Conservation (phyloP, 805 yeast genomes). For the Starmerella powellii region DNA sequence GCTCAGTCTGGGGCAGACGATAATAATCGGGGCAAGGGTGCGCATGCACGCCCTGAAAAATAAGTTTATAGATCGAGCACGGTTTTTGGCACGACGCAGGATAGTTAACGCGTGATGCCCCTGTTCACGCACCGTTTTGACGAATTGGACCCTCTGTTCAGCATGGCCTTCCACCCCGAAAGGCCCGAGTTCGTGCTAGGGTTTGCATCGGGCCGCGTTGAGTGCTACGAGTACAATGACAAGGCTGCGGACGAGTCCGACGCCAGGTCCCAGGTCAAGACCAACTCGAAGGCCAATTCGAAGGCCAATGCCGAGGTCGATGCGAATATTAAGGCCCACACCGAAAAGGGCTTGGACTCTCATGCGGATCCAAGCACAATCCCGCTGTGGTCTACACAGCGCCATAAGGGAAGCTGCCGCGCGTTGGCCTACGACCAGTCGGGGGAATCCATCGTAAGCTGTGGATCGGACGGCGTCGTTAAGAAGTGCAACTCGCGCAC, state of each 20-base stretch:
- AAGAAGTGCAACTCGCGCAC: conserved; percentile 60
- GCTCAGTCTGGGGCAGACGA: too few species aligned
- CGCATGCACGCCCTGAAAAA: too few species aligned
- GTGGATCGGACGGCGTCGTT: conserved; percentile 69
- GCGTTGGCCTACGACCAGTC: conserved; percentile 42
- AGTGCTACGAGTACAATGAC: conserved; percentile 41
- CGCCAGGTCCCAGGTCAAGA: too few species aligned
- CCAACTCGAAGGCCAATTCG: too few species aligned
- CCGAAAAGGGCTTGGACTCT: too few species aligned
- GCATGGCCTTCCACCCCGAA: conserved; percentile 68
- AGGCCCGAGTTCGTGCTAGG: conserved; percentile 55
- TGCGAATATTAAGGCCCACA: too few species aligned
- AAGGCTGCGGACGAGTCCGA: conserved; percentile 28
- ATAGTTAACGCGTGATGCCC: too few species aligned
- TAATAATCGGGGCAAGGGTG: too few species aligned
- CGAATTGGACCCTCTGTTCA: conserved; percentile 40
- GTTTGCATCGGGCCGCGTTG: conserved; percentile 69
- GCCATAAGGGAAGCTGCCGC: conserved; percentile 85
- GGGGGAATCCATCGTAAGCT: conserved; percentile 52
- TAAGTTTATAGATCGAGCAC: too few species aligned
- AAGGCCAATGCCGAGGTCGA: too few species aligned
- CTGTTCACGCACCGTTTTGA: conserved; percentile 24
- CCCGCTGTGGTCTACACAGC: conserved; percentile 63
- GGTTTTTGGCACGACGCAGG: too few species aligned
- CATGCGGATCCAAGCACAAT: too few species aligned